A percentile compares a stretch with the other conserved stretches of the same genome.
Conservation (phyloP, 176 grass and related monocot species). For the Canna indica region DNA sequence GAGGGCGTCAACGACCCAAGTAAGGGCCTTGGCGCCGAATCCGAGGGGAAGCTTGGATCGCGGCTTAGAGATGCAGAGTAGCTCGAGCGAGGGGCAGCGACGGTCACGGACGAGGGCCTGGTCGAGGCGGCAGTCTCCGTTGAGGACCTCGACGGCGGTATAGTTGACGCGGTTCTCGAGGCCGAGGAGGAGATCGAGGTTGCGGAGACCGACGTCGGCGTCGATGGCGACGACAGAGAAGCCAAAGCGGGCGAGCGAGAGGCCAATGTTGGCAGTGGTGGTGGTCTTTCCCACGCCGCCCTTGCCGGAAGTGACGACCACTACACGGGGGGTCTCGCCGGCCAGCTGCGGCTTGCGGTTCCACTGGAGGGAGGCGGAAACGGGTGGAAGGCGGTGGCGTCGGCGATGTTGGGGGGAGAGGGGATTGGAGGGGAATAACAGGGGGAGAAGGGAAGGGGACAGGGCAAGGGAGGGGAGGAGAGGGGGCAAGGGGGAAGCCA, state of each 20-base stretch:
- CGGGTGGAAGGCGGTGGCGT: background rate
- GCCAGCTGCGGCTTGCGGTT: conserved; percentile 45
- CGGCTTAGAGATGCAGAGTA: conserved; percentile 93
- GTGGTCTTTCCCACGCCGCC: conserved; percentile 96
- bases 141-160: conserved; percentile 83
- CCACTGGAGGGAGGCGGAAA: conserved; percentile 17
- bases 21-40: conserved; percentile 91
- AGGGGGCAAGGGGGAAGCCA: background rate
- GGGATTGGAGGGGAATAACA: background rate
- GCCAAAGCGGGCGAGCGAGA: conserved; percentile 73
- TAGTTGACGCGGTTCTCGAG: conserved; percentile 90
- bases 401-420: background rate
- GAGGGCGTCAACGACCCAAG: conserved; percentile 76
- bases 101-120: conserved; percentile 87
- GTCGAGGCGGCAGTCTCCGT: conserved; percentile 91
- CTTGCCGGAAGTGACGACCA: conserved; percentile 89
- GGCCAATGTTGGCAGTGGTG: conserved; percentile 73
- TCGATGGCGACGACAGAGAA: conserved; percentile 62
- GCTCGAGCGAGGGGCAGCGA: conserved; percentile 56
- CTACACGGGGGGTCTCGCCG: conserved; percentile 65
- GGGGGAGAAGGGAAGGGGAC: background rate
- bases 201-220: conserved; percentile 78
- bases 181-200: conserved; percentile 86
- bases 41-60: conserved; percentile 85
- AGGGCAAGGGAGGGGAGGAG: background rate